phyloP scores from a whole-genome alignment of 2,329 filamentous ascomycete genomes.

The Colletotrichum acutatum region DNA sequence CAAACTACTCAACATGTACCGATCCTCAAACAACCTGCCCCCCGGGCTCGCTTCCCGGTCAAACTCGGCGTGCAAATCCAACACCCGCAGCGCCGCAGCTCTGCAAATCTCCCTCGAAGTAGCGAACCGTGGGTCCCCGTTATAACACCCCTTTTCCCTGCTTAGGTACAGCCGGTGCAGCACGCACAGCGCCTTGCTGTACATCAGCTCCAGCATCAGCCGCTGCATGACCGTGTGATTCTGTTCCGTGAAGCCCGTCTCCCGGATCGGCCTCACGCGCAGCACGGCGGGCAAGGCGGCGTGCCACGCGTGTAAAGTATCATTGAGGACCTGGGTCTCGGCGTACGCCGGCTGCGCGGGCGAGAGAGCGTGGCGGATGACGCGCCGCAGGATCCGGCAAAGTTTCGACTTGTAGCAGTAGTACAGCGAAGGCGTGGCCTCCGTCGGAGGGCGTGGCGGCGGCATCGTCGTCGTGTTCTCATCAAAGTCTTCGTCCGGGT shows the following conservation, averaged over 20 bases:
- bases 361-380: slow-evolving; percentile 54
- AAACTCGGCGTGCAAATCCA: slow-evolving; percentile 60
- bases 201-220: slow-evolving; percentile 60
- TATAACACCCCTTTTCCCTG: slow-evolving; percentile 42
- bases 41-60: slow-evolving; percentile 57
- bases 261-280: slow-evolving; percentile 53
- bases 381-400: slow-evolving; percentile 54
- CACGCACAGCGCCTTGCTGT: slow-evolving; percentile 60
- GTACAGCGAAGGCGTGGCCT: slow-evolving; percentile 56
- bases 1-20: slow-evolving; percentile 64
- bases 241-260: slow-evolving; percentile 55
- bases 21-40: slow-evolving; percentile 62
- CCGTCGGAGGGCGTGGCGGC: slow-evolving; percentile 52
- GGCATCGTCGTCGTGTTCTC: slow-evolving; percentile 56
- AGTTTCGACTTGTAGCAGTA: slow-evolving; percentile 56
- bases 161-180: slow-evolving; percentile 61
- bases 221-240: slow-evolving; percentile 60
- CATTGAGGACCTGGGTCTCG: slow-evolving; percentile 48
- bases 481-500: slow-evolving; percentile 63
- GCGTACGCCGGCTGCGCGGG: slow-evolving; percentile 50
- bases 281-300: slow-evolving; percentile 52
- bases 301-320: slow-evolving; percentile 51
- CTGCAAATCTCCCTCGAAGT: slow-evolving; percentile 54
- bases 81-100: slow-evolving; percentile 54
- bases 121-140: slow-evolving; percentile 48